Evolutionary conservation across 495 filamentous ascomycete species (phyloP), one percentile per base, ranked within the genome.

Genomic region (Neurospora discreta): DNA sequence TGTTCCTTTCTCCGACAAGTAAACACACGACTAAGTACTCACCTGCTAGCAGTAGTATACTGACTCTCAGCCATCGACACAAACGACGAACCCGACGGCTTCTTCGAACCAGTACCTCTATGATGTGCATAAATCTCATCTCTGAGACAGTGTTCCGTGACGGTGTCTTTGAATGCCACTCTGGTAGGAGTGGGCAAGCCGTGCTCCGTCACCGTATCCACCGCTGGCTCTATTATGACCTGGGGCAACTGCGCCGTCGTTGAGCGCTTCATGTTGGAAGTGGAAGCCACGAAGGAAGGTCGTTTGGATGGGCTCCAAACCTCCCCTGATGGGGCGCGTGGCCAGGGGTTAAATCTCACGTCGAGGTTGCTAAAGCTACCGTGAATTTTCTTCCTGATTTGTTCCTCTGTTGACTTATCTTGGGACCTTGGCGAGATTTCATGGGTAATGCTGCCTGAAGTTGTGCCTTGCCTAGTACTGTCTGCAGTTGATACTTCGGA

Each of bases 311-410:
- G 52, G 18, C 52, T 65, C 52, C 52, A 65, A 7, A 65, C 52
- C 30, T 65, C 52, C 9, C 52, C 52, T 18, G 71, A 42, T 2
- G 71, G 26, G 16, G 15, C 38, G 13, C 72, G 72, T 30, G 72
- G 72, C 72, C 72, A 73, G 30, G 72, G 72, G 46, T 73, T 70
- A 40, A 73, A 73, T 9, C 69, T 30, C n/a, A 20, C 41, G 23
- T 70, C 38, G 23, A 73, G 38, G 18, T 70, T 70, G 18, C n/a
- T 36, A 39, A 73, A 73, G 39, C 72, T 71, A 1, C 72, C 72
- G 69, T 73, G 69, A 30, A 65, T 38, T 30, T 60, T 65, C 38
- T 10, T 65, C 5, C 15, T 65, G 15, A 30, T 1, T 65, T 65
- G 26, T 33, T 33, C 52, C 30, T 33, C 30, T 65, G 52, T 33